Conservation (phyloP, 306 rosid species). For the Parietaria judaica region DNA sequence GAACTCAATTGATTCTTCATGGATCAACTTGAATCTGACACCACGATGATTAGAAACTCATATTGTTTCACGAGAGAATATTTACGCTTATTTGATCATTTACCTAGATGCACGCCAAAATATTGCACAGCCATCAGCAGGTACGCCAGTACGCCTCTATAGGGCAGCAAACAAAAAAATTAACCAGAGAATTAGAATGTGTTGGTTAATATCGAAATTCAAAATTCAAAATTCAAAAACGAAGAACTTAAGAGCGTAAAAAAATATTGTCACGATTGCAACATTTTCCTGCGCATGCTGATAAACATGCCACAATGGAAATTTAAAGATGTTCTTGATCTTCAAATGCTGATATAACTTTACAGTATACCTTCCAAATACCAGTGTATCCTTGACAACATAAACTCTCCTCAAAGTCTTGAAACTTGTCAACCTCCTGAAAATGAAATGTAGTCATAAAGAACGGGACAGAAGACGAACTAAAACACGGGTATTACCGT, state of each 20-base stretch:
- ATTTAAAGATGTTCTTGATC: conserved; percentile 12
- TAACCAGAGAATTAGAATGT: background rate
- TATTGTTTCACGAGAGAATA: no score
- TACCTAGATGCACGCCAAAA: conserved; percentile 93
- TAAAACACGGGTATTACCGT: no score
- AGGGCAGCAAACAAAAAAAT: conserved; percentile 23
- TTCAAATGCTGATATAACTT: conserved; percentile 7
- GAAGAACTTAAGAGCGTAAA: background rate
- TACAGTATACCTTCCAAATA: conserved; percentile 71
- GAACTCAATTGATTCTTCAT: conserved; percentile 79
- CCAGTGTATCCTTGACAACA: conserved; percentile 64
- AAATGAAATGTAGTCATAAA: conserved; percentile 3
- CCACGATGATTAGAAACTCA: conserved; percentile 4
- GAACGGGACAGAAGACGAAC: no score
- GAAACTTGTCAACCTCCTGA: conserved; percentile 91
- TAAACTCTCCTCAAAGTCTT: conserved; percentile 61
- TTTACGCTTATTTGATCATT: background rate
- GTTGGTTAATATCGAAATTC: background rate
- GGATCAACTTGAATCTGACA: conserved; percentile 61
- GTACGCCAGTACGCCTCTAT: conserved; percentile 83
- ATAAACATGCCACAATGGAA: background rate
- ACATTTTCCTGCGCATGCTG: background rate
- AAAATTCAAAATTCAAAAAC: background rate
- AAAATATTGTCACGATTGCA: background rate
- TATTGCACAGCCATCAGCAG: conserved; percentile 89